A percentile compares a stretch with the other conserved stretches of the same genome.
These are phyloP conservation scores for Forsythia suspensa DNA, from an alignment of 257 asterid species.

Conservation along the genomic window DNA sequence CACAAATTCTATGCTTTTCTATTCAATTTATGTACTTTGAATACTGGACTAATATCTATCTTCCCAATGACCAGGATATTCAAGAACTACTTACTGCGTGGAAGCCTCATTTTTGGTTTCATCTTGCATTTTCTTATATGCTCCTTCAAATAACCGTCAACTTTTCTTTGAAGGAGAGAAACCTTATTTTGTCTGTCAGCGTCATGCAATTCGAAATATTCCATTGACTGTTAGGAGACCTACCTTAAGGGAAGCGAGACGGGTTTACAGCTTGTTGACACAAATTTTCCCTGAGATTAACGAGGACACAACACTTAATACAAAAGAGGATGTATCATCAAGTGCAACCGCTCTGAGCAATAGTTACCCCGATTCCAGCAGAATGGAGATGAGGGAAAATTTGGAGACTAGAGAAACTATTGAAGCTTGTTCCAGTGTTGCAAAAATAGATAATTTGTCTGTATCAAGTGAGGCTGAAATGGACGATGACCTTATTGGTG, in stretches of 20 bases:
- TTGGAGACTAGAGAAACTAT: constrained; percentile 26
- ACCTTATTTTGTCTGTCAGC: constrained; percentile 61
- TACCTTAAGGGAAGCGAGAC: constrained; percentile 79
- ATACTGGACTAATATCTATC: constrained; percentile 26
- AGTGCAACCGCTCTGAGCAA: constrained; percentile 20
- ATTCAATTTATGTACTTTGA: constrained; percentile 10
- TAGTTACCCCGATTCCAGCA: constrained; percentile 26
- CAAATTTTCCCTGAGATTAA: constrained; percentile 60
- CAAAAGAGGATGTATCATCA: constrained; percentile 37
- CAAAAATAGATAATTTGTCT: constrained; percentile 36
- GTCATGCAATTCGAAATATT: constrained; percentile 62
- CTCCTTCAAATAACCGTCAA: constrained; percentile 82
- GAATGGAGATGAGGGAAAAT: constrained; percentile 30
- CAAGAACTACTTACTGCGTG: constrained; percentile 75
- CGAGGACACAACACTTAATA: constrained; percentile 35
- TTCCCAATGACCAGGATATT: constrained; percentile 61
- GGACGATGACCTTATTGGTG: constrained; percentile 32
- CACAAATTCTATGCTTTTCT: neutral
- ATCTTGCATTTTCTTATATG: constrained; percentile 63
- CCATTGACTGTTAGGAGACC: constrained; percentile 91
- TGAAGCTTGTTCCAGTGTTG: constrained; percentile 34
- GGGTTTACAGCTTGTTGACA: constrained; percentile 63
- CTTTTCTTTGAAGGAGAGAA: constrained; percentile 80
- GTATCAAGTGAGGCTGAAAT: constrained; percentile 36
- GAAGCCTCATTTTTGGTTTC: constrained; percentile 73